Percentiles rank a stretch among this genome's conserved stretches.
These are phyloP conservation scores for Suhomyces maxii DNA, from an alignment of 1,139 yeast species.

Conservation along the genomic window DNA sequence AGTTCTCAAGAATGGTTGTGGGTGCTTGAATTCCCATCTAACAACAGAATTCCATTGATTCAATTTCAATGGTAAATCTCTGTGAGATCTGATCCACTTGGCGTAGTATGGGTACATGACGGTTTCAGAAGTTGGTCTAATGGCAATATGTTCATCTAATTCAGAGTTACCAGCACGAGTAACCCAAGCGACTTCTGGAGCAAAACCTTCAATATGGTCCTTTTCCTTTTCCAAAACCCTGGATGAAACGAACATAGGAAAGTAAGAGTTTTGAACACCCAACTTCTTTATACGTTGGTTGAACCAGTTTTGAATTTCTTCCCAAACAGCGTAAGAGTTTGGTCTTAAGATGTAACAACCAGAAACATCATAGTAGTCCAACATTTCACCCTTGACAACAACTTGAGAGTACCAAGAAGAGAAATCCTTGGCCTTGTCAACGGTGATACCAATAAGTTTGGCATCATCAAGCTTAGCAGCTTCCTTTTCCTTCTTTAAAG, in stretches of 20 bases:
- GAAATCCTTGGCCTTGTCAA: slow-evolving; percentile 87
- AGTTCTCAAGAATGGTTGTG: slow-evolving; percentile 98
- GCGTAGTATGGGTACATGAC: slow-evolving; percentile 99
- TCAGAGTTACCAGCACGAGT: slow-evolving; percentile 94
- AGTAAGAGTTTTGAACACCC: slow-evolving; percentile 93
- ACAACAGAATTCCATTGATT: slow-evolving; percentile 99
- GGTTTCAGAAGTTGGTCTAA: slow-evolving; percentile 98
- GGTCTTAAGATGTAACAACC: slow-evolving; percentile 99
- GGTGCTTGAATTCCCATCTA: slow-evolving; percentile 99
- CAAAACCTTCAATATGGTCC: slow-evolving; percentile 98
- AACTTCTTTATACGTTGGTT: slow-evolving; percentile 74
- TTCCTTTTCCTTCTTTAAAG: slow-evolving; percentile 32
- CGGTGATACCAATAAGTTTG: slow-evolving; percentile 93
- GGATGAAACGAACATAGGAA: slow-evolving; percentile 97
- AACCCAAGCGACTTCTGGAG: slow-evolving; percentile 99
- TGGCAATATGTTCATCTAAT: slow-evolving; percentile 96
- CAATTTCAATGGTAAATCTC: slow-evolving; percentile 93
- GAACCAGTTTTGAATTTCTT: slow-evolving; percentile 85
- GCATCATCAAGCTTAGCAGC: slow-evolving; percentile 78
- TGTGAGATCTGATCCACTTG: slow-evolving; percentile 97
- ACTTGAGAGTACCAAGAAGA: slow-evolving; percentile 98
- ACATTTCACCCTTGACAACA: slow-evolving; percentile 93
- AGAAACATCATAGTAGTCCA: slow-evolving; percentile 97
- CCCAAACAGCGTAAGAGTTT: slow-evolving; percentile 94
- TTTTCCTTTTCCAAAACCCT: slow-evolving; percentile 94